Base-by-base conservation (phyloP, 345 rosid genomes). In the Populus deltoides region DNA sequence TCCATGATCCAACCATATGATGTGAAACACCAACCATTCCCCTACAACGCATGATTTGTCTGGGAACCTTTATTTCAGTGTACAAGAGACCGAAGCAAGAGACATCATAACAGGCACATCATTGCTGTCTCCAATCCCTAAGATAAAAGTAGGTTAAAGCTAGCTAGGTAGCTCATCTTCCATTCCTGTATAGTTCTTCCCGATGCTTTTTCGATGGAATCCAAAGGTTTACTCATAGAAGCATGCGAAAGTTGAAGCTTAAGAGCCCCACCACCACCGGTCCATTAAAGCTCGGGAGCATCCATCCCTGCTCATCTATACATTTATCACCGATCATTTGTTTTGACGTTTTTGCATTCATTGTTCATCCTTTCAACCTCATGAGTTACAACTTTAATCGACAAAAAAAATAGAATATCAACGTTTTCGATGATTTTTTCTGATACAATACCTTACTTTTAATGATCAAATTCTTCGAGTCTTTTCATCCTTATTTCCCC, bases 81-180 rank as follows among this genome's bases (percentile, higher is more conserved):
- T 27, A 36, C 41, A 33, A 67, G 27, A 17, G 36, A 57, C 66
- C 43, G 7, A 39, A 39, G 41, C 24, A 31, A 33, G 18, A 17
- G 15, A 70, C 47, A 73, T n/a, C 5, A 7, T 33, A 61, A 71
- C 51, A 71, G 61, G 45, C 53, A 45, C 61, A 71, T 71, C 33
- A 78, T 77, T 22, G 51, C 33, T 77, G 80, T 71, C 69, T 18
- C 45, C 75, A 10, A 77, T 77, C 80, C 80, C 75, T 47, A 70
- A 2, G 35, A 35, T 68, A 20, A 33, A 59, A 70, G 68, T 39
- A 7, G 29, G 57, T 63, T 74, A 62, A 74, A 74, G 31, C 6
- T 66, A 9, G 6, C 15, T 55, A 7, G 43, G 18, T 47, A 47
- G 51, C 17, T 18, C 33, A 41, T 74, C 41, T 43, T 29, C 39